Evolutionary conservation across 2,329 filamentous ascomycete genomes (phyloP), one percentile per base, ranked within the genome.

Genomic region (Parastagonospora nodorum): DNA sequence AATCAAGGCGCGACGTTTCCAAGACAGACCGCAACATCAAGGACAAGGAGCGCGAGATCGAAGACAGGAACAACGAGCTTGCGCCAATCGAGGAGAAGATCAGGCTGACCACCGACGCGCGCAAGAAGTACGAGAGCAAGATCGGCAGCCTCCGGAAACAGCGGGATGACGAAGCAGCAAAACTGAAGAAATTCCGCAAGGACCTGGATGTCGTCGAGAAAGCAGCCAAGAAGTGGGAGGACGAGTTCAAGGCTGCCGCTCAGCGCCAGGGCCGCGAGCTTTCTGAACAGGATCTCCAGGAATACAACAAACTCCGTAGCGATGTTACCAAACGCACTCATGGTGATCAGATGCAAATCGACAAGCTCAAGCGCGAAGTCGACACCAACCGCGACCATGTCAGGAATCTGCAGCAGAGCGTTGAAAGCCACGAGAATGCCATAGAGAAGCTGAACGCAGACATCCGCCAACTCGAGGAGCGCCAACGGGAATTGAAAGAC

Each of bases 11-110:
- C 56, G 88, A 92, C 51, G 89, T 95, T 5, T 81, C 82, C 60
- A 92, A 90, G 62, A 84, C 89, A n/a, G 92, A 97, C 72, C 88
- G 88, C 60, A 85, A 84, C 50, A 96, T 97, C 73, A 91, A 90
- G 71, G 80, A 81, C 48, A 95, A 94, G 72, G 90, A 96, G 71
- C 91, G 88, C 68, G 88, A 89, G 37, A 88, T 97, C 16, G 91
- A 97, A 64, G 89, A 94, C 51, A 88, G 89, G 60, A 87, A 92
- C 63, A 95, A 92, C 68, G 86, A 85, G 31, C 82, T 99, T 4
- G 86, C 97, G 7, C 94, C 94, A 0, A 86, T 97, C 52, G 88
- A 96, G 44, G 92, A 97, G 73, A 97, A 97, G 77, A 88, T 99
- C 33, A 61, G 64, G 4, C 87, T 96, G 55, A 89, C 88, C 6